Conservation (phyloP, 257 asterid species). For the Solanum tarijense region DNA sequence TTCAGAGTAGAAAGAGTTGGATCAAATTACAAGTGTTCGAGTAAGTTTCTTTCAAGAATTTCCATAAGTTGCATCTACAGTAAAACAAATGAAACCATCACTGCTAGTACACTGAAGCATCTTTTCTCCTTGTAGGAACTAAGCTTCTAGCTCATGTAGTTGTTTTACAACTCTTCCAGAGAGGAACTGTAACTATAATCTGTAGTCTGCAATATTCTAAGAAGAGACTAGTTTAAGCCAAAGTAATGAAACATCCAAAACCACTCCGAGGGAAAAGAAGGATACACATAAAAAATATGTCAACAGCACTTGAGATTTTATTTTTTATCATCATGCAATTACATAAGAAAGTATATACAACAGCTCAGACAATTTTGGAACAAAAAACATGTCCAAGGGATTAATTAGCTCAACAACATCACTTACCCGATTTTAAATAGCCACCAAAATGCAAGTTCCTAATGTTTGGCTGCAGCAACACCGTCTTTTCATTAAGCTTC, state of each 20-base stretch:
- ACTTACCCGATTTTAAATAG: constrained; percentile 33
- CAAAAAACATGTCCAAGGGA: neutral
- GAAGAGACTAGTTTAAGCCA: neutral
- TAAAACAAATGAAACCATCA: neutral
- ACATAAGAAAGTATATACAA: neutral
- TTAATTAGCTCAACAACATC: neutral
- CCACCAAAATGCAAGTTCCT: constrained; percentile 18
- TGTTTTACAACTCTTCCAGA: neutral
- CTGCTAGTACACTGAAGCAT: neutral
- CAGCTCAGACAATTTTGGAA: neutral
- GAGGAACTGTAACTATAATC: neutral
- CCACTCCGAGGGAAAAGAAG: neutral
- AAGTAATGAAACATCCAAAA: neutral
- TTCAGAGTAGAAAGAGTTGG: neutral
- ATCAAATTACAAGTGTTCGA: neutral
- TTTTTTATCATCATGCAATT: neutral
- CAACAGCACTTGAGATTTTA: neutral
- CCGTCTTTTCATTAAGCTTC: constrained; percentile 25
- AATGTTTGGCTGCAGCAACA: constrained; percentile 21
- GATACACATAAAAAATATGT: neutral
- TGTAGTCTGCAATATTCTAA: neutral
- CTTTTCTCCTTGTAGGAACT: neutral
- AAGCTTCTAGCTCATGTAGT: neutral
- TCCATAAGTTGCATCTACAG: neutral
- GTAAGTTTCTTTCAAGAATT: neutral